These are phyloP conservation scores for Arctium lappa DNA, from an alignment of 129 eudicot genomes.

Conservation along the genomic window DNA sequence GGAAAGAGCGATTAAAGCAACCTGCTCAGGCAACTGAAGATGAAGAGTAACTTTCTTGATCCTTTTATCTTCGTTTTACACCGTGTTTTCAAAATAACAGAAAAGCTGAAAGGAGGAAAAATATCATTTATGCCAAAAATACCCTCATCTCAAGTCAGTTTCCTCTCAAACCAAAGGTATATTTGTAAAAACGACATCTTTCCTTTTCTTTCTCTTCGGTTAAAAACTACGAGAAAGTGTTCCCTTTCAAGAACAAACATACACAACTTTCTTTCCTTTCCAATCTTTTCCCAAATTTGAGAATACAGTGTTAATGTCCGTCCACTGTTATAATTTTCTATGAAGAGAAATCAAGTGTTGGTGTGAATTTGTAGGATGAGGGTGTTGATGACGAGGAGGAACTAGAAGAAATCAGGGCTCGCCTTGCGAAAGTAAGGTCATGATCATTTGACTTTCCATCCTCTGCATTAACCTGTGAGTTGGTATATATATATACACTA, in stretches of 20 bases:
- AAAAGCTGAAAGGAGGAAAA: neutral
- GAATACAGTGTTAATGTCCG: neutral
- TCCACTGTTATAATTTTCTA: neutral
- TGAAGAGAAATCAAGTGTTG: neutral
- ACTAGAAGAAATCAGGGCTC: slow-evolving; percentile 89
- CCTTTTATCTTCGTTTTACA: neutral
- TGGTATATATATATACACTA: slow-evolving; percentile 3
- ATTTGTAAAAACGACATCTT: neutral
- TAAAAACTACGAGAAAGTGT: too few relatives aligned
- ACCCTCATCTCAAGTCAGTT: neutral
- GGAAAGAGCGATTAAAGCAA: slow-evolving; percentile 69
- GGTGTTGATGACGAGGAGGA: slow-evolving; percentile 85
- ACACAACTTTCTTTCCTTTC: too few relatives aligned
- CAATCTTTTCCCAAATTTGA: neutral
- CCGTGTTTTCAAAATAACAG: neutral
- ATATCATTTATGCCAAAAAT: too few relatives aligned
- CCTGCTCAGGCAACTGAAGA: slow-evolving; percentile 52
- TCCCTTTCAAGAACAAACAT: too few relatives aligned
- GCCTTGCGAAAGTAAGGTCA: slow-evolving; percentile 86
- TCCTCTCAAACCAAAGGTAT: neutral
- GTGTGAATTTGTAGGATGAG: slow-evolving; percentile 49
- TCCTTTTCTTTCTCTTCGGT: neutral
- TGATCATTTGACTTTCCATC: slow-evolving; percentile 12
- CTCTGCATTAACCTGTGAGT: slow-evolving; percentile 11
- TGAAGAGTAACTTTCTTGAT: slow-evolving; percentile 35